Evolutionary conservation across 106 monocot genomes (phyloP), one percentile per base, ranked within the genome.

Genomic region (Allium fistulosum): DNA sequence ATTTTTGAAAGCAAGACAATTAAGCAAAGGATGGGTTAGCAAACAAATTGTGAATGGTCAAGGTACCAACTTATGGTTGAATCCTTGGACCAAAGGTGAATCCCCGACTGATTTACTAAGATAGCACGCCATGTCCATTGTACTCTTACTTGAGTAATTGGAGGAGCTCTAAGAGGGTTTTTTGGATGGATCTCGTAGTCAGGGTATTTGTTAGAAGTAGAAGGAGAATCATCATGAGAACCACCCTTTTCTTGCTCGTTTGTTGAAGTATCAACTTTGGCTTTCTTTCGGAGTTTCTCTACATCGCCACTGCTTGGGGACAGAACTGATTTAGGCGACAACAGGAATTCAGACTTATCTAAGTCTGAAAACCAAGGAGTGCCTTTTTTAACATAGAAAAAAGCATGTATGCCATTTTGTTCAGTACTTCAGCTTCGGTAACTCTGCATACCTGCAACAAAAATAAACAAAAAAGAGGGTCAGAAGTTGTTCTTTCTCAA

Each of bases 341-440:
- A 63, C 47, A 49, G 22, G 27, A 51, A 71, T 22, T 68, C 22
- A n/a, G 58, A 37, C 17, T 83, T 72, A 61, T 82, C 28, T 18
- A 80, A 77, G 47, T 59, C 61, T 8, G 68, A 77, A 66, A 87
- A 87, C 87, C 82, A 87, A 49, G 80, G 80, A 10, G 67, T 53
- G 12, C 74, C 86, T 59, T 77, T 70, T 67, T 80, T 87, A 68
- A 80, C 14, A 58, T 87, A 87, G 75, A 87, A 87, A n/a, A n/a
- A 49, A 87, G 80, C 49, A 87, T 74, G 49, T 82, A 87, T 6
- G 82, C 82, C 14, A 13, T 63, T 49, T 69, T 50, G 1, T 75
- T 49, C 1, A 83, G 68, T 7, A 73, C 87, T 26, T 11, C 12
- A 10, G 49, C 46, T 72, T 81, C 75, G 61, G 65, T 62, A 76